phyloP scores from a whole-genome alignment of 2,329 filamentous ascomycete genomes.

The Pseudohalonectria lignicola region DNA sequence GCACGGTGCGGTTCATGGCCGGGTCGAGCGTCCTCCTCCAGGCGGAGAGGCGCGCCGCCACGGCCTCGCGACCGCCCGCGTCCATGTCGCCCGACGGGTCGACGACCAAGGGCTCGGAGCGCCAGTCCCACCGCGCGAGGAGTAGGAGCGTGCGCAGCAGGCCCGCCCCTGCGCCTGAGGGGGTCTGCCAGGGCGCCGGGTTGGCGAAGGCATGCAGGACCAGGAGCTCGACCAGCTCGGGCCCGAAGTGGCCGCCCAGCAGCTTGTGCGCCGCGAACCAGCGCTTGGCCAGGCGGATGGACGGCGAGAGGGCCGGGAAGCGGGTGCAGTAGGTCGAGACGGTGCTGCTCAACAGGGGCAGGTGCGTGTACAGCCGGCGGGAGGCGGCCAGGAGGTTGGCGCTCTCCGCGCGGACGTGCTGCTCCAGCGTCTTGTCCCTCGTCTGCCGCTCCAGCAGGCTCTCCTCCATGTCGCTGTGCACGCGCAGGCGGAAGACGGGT shows the following conservation, averaged over 20 bases:
- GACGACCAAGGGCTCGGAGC: slow-evolving; percentile 67
- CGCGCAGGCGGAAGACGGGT: slow-evolving; percentile 70
- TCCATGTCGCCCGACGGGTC: slow-evolving; percentile 61
- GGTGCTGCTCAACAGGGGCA: slow-evolving; percentile 72
- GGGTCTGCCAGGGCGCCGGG: slow-evolving; percentile 68
- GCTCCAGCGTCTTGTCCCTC: slow-evolving; percentile 60
- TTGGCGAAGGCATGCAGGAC: slow-evolving; percentile 68
- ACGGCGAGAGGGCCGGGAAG: slow-evolving; percentile 66
- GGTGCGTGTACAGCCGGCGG: slow-evolving; percentile 59
- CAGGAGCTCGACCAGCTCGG: slow-evolving; percentile 78
- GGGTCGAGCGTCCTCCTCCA: slow-evolving; percentile 79
- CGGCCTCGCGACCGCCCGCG: slow-evolving; percentile 19
- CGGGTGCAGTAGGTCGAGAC: slow-evolving; percentile 72
- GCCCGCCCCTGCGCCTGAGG: slow-evolving; percentile 66
- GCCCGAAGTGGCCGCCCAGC: slow-evolving; percentile 61
- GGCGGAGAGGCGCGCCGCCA: slow-evolving; percentile 58
- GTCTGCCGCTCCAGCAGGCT: slow-evolving; percentile 67
- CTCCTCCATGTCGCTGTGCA: slow-evolving; percentile 82
- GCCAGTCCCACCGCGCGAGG: slow-evolving; percentile 87
- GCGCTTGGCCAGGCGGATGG: slow-evolving; percentile 74
- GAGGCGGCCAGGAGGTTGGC: slow-evolving; percentile 59
- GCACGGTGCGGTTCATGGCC: slow-evolving; percentile 68
- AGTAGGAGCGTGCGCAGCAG: slow-evolving; percentile 74
- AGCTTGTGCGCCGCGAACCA: slow-evolving; percentile 87
- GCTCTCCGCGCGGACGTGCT: slow-evolving; percentile 55